phyloP scores from a whole-genome alignment of 257 asterid species.

The Phtheirospermum japonicum region DNA sequence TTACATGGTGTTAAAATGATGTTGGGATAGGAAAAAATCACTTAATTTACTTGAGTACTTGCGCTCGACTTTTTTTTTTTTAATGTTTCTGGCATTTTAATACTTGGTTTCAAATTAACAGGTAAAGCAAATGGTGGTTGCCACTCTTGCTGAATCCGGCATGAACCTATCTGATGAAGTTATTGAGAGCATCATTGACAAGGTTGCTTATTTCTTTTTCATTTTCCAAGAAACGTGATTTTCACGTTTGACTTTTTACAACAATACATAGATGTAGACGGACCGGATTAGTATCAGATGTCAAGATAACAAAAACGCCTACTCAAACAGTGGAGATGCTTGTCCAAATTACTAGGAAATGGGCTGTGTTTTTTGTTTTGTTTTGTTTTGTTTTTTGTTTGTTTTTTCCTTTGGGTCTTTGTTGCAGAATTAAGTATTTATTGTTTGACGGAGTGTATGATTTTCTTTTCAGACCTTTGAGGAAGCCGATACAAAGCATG shows the following conservation, averaged over 20 bases:
- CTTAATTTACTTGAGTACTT: neutral
- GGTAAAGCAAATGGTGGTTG: neutral
- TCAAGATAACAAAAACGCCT: too few species aligned
- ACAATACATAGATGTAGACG: too few species aligned
- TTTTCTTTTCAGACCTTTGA: slow-evolving; percentile 6
- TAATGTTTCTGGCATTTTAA: slow-evolving; percentile 10
- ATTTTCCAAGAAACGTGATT: too few species aligned
- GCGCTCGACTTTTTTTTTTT: too few species aligned
- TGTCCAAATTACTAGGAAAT: too few species aligned
- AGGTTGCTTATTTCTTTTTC: neutral
- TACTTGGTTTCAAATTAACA: neutral
- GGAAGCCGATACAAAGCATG: neutral
- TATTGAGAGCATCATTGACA: neutral
- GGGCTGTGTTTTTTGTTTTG: too few species aligned
- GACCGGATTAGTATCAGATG: too few species aligned
- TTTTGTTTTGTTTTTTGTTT: too few species aligned
- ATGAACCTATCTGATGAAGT: neutral
- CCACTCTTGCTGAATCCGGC: neutral
- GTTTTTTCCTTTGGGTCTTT: neutral
- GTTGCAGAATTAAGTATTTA: neutral
- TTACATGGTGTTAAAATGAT: neutral
- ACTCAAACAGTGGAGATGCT: too few species aligned
- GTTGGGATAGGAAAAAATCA: neutral
- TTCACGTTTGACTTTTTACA: too few species aligned
- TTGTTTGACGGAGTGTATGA: neutral